A percentile compares a stretch with the other conserved stretches of the same genome.
Evolutionary conservation across 176 grass and related monocot genomes (phyloP).

Genomic region (Juncus effusus): DNA sequence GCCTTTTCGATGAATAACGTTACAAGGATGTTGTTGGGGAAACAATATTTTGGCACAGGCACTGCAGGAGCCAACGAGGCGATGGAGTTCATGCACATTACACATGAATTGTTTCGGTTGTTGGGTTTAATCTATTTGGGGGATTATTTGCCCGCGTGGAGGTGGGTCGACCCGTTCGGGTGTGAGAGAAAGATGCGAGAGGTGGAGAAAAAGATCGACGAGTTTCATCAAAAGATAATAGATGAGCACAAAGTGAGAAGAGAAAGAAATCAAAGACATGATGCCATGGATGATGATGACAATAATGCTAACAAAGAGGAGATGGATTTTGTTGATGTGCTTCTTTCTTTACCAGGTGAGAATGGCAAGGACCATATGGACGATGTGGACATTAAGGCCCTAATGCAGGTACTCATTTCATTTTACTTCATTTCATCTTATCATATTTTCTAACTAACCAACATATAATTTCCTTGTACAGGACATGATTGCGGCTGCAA

Average conservation of each 20-base stretch:
- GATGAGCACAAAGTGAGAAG: constrained; percentile 61
- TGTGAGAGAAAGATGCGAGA: constrained; percentile 82
- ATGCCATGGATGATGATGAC: constrained; percentile 17
- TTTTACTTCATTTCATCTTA: neutral
- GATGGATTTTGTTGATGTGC: constrained; percentile 81
- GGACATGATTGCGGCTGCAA: constrained; percentile 87
- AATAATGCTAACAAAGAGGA: constrained; percentile 40
- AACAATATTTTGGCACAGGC: constrained; percentile 73
- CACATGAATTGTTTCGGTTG: constrained; percentile 72
- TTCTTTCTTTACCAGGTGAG: constrained; percentile 70
- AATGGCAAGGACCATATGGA: constrained; percentile 71
- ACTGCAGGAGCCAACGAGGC: constrained; percentile 64
- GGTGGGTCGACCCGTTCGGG: constrained; percentile 68
- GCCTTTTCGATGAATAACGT: constrained; percentile 95
- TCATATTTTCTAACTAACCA: neutral
- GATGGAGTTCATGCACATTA: constrained; percentile 87
- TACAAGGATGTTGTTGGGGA: constrained; percentile 90
- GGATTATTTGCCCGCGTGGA: constrained; percentile 84
- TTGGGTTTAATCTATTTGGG: constrained; percentile 85
- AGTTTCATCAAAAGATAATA: constrained; percentile 93
- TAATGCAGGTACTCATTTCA: constrained; percentile 58
- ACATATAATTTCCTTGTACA: constrained; percentile 9
- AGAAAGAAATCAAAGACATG: constrained; percentile 39
- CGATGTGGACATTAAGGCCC: constrained; percentile 86
- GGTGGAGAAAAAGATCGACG: constrained; percentile 79